Percentiles rank a stretch among this genome's conserved stretches.
Conservation (phyloP, 2,329 filamentous ascomycete species). For the Apiospora kogelbergensis region DNA sequence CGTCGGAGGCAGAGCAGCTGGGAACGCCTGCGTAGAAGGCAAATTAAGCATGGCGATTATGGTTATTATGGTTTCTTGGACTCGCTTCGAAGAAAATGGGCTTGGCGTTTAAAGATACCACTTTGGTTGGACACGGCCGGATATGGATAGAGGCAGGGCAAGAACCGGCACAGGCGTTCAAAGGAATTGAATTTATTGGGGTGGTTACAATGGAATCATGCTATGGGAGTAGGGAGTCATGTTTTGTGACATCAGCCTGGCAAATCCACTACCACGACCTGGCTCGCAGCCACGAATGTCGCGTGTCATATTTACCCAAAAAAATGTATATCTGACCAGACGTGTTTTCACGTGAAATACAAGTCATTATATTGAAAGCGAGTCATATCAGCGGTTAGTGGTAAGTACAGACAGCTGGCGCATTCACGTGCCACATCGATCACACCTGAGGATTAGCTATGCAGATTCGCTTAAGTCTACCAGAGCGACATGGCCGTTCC, state of each 20-base stretch:
- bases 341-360: neutral
- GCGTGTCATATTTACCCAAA: neutral
- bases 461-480: neutral
- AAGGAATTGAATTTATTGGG: neutral
- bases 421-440: no score
- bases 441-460: no score
- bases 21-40: constrained; percentile 48
- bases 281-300: neutral
- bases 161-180: neutral
- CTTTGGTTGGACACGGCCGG: constrained; percentile 12
- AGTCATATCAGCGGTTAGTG: no score
- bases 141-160: neutral
- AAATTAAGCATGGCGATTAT: neutral
- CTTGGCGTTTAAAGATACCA: constrained; percentile 11
- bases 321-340: neutral
- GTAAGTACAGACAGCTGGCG: no score
- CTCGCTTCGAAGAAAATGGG: neutral
- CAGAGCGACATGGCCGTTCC: neutral
- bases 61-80: neutral
- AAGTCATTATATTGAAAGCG: no score
- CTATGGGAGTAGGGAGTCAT: neutral
- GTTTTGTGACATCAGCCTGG: neutral
- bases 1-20: constrained; percentile 42
- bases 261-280: neutral
- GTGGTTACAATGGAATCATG: neutral